Percentiles rank a stretch among this genome's conserved stretches.
These are phyloP conservation scores for Zelopaecilomyces penicillatus DNA, from an alignment of 2,329 filamentous ascomycete genomes.

Conservation along the genomic window DNA sequence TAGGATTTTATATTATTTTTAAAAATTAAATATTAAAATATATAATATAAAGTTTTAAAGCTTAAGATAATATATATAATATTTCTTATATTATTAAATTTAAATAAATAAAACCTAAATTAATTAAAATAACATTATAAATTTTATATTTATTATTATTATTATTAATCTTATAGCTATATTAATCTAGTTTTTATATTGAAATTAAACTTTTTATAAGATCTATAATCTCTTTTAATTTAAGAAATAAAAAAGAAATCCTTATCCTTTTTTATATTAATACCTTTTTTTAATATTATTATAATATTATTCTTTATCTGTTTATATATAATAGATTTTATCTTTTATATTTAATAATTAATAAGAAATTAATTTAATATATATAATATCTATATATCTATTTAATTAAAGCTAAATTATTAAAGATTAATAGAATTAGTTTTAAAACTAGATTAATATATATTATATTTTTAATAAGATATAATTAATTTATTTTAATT, in stretches of 20 bases:
- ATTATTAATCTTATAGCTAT: too few species aligned
- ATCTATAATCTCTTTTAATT: constrained; percentile 2
- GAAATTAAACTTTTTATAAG: constrained; percentile 3
- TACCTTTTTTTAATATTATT: constrained; percentile 3
- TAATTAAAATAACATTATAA: constrained; percentile 1
- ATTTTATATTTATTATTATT: background rate
- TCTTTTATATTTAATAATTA: too few species aligned
- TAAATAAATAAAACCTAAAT: background rate
- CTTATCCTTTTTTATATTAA: background rate
- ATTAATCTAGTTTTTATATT: constrained; percentile 1
- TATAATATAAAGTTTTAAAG: constrained; percentile 5
- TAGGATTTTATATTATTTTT: too few species aligned
- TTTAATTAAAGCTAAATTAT: too few species aligned
- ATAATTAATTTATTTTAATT: too few species aligned
- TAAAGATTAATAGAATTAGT: constrained; percentile 1
- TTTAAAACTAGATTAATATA: constrained; percentile 1
- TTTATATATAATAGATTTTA: constrained; percentile 4
- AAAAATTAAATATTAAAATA: too few species aligned
- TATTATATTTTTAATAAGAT: constrained; percentile 5
- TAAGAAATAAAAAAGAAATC: too few species aligned
- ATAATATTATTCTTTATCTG: too few species aligned
- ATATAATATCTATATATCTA: too few species aligned
- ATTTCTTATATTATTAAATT: background rate
- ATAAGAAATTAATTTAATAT: too few species aligned
- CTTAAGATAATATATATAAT: background rate